Base-by-base conservation (phyloP, 352 stramenopile genomes). In the Globisporangium mamillatum region DNA sequence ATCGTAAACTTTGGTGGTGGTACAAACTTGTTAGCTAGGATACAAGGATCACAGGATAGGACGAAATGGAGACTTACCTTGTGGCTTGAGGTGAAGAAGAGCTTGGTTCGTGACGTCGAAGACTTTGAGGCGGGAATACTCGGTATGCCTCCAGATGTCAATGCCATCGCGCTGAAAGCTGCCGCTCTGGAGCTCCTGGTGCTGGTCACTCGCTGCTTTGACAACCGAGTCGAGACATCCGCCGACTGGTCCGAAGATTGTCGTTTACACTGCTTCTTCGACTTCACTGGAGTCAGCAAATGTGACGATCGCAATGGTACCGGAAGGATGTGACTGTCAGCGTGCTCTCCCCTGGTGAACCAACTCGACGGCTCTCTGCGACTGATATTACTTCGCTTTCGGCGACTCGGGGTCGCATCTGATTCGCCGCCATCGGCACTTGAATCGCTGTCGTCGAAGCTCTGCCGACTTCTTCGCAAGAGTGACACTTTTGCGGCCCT, bases 71-170 rank as follows among this genome's bases (percentile, higher is more conserved):
- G 53, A 38, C 22, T 14, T 14, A 89, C 84, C 82, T 93, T 91
- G 63, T 79, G 82, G 3, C 82, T 91, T 3, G 85, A 88, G 0
- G 77, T 84, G 66, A 93, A 93, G 68, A 93, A 93, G 8, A 93
- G 68, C 48, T 79, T 89, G 22, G 75, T 75, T 20, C 70, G 56
- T 48, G 36, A 34, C 2, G 4, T 25, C 18, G 6, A 18, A 18
- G 58, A 36, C 32, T 59, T 34, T 10, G 36, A 14, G 10, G 34
- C 34, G n/a, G 52, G 20, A 56, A 57, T 76, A 10, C 22, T 34
- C 25, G 7, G 1, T 16, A 59, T 56, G 62, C 36, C 41, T 71
- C 57, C 22, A 76, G 52, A 73, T 67, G 7, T 60, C 59, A 22
- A 41, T 29, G 22, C 24, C 24, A 27, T 46, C 7, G 58, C 64